Evolutionary conservation across 371 early-diverging fungal species (phyloP).

Genomic region (Rozella allomycis): DNA sequence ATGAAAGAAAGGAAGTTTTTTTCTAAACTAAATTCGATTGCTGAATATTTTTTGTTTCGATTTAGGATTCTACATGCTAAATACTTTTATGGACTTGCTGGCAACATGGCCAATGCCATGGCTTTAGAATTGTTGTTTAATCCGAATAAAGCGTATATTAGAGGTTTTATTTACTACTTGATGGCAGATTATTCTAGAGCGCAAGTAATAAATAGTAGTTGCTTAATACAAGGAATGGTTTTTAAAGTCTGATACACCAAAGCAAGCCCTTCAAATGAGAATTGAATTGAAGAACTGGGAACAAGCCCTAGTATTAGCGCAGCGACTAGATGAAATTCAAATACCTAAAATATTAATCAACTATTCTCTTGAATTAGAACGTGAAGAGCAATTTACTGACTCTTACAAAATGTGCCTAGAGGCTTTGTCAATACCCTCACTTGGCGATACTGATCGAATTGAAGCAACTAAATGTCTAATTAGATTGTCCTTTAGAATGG

Average conservation of each 20-base stretch:
- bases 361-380: slow-evolving; percentile 21
- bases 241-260: slow-evolving; percentile 10
- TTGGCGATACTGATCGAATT: neutral
- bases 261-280: slow-evolving; percentile 15
- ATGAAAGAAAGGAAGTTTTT: too few relatives aligned
- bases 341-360: slow-evolving; percentile 13
- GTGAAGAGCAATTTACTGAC: slow-evolving; percentile 14
- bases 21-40: too few relatives aligned
- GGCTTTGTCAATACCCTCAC: slow-evolving; percentile 6
- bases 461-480: slow-evolving; percentile 10
- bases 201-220: too few relatives aligned
- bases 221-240: too few relatives aligned
- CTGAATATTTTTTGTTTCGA: too few relatives aligned
- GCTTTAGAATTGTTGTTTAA: too few relatives aligned
- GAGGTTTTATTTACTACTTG: too few relatives aligned
- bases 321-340: slow-evolving; percentile 11
- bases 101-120: too few relatives aligned
- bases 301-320: slow-evolving; percentile 19
- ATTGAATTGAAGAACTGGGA: slow-evolving; percentile 23
- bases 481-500: slow-evolving; percentile 17
- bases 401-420: slow-evolving; percentile 18
- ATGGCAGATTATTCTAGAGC: too few relatives aligned
- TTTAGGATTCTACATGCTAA: too few relatives aligned
- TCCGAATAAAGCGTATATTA: too few relatives aligned
- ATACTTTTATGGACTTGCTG: too few relatives aligned